Evolutionary conservation across 768 basidiomycete genomes (phyloP), one percentile per base, ranked within the genome.

Genomic region (Suillus plorans): DNA sequence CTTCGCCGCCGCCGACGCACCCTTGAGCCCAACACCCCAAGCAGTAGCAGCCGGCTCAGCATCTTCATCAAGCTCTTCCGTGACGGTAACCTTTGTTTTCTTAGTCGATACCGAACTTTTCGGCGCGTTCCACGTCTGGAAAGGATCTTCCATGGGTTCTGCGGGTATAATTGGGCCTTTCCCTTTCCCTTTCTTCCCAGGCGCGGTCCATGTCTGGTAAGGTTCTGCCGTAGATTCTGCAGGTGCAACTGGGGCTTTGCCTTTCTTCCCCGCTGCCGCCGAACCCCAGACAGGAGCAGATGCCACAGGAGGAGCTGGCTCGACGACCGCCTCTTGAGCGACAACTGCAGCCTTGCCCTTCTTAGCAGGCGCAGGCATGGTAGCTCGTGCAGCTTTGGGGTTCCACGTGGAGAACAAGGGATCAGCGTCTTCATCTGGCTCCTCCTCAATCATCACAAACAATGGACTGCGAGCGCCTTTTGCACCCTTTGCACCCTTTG

Each of bases 361-460:
- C 61, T 62, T 60, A 20, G 61, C 8, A 59, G 62, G 18, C 18
- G 61, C 25, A 31, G 61, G 25, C 7, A 37, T 62, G 13, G 41
- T 42, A 7, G 9, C 41, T 8, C 58, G 41, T 31, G 18, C 58
- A 5, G 37, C 16, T 22, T 57, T 57, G 2, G 37, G 0, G 39
- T 41, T 41, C 58, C 58, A 42, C 2, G 18, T 18, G 13, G 58
- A 31, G 12, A 59, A 58, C 31, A 70, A 69, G 0, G 66, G 68
- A 41, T 72, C 75, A 13, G 69, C 71, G 6, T 75, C 75, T 8
- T 68, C 68, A 14, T 77, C 70, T 0, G 66, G 63, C 39, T 74
- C 74, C 57, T 75, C 74, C 34, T 57, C 62, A 14, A 75, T 68
- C 20, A 65, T 75, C 58, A 73, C 75, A 20, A 70, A 64, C 20